A percentile compares a stretch with the other conserved stretches of the same genome.
phyloP scores from a whole-genome alignment of 2,329 filamentous ascomycete species.

The Ophiocordyceps sinensis region DNA sequence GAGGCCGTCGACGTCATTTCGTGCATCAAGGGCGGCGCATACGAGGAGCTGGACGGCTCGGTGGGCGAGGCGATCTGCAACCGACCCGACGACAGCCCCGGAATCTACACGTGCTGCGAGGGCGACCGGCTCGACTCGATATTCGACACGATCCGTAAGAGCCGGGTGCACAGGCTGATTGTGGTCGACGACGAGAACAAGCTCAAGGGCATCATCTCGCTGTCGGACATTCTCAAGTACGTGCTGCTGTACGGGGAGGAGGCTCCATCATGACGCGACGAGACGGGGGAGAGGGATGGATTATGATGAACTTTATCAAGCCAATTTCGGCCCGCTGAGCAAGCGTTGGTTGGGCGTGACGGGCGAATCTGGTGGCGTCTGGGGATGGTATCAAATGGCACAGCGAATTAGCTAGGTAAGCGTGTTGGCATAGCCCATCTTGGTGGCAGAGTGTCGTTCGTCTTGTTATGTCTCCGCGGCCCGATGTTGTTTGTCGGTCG shows the following conservation, averaged over 20 bases:
- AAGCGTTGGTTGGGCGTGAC: too few species aligned
- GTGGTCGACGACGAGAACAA: slow-evolving; percentile 83
- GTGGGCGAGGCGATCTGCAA: slow-evolving; percentile 84
- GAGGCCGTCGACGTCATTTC: slow-evolving; percentile 96
- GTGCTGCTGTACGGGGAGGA: slow-evolving; percentile 70
- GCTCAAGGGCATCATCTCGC: slow-evolving; percentile 76
- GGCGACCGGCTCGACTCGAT: slow-evolving; percentile 89
- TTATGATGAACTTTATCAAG: neutral
- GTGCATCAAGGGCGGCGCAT: slow-evolving; percentile 82
- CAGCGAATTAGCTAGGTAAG: too few species aligned
- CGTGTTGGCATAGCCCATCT: too few species aligned
- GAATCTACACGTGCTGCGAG: slow-evolving; percentile 90
- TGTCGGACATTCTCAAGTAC: slow-evolving; percentile 95
- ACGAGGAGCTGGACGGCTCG: slow-evolving; percentile 75
- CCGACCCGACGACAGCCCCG: slow-evolving; percentile 79
- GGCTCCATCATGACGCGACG: slow-evolving; percentile 15
- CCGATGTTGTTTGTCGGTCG: too few species aligned
- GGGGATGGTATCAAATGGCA: too few species aligned
- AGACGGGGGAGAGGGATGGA: neutral
- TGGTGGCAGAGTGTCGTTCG: too few species aligned
- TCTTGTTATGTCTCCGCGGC: too few species aligned
- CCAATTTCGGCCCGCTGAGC: neutral
- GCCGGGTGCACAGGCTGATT: slow-evolving; percentile 81
- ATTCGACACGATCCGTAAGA: slow-evolving; percentile 92
- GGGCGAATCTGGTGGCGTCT: too few species aligned